Base-by-base conservation (phyloP, 305 asterid species). In the Stenogyne calaminthoides region DNA sequence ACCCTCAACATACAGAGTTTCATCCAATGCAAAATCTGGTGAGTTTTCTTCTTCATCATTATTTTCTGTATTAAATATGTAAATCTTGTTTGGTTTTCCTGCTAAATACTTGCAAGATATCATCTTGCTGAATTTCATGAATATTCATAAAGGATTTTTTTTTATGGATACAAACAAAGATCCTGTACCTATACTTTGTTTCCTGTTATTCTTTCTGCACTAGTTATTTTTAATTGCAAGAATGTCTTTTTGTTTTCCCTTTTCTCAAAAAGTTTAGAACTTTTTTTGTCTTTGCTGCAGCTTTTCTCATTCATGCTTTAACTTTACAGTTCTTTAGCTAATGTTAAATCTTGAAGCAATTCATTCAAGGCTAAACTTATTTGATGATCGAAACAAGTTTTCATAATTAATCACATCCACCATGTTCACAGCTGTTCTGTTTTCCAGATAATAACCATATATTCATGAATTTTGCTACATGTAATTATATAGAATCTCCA, bases 11-110 rank as follows among this genome's bases (percentile, higher is more conserved):
- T 80, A 81, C 88, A 85, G 86, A 71, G 87, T 88, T 2, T 85
- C 88, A 25, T 84, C 90, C 78, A 90, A 84, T 75, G 78, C 91
- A 32, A 92, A 92, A 80, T 79, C 91, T 73, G 97, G 98, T 88
- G 42, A 66, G 71, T 68, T 72, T 63, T 73, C 59, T 73, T 47
- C 2, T 11, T 9, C 36, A 10, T 39, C 25, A 32, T 69, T 69
- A 10, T 8, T 61, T 39, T 14, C 11, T 47, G 7, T 61, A 7
- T 27, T 27, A 27, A 27, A 27, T 25, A 11, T 76, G 39, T 42
- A 9, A 66, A 42, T 62, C 67, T 62, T 69, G 58, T 56, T 70
- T 62, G 54, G 10, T 36, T 54, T 20, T 67, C 8, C 36, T 32
- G 7, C 36, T 5, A 32, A 32, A 32, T 32, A 32, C 36, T 32